A percentile compares a stretch with the other conserved stretches of the same genome.
Conservation (phyloP, 2,329 filamentous ascomycete genomes). For the Thermomyces lanuginosus region DNA sequence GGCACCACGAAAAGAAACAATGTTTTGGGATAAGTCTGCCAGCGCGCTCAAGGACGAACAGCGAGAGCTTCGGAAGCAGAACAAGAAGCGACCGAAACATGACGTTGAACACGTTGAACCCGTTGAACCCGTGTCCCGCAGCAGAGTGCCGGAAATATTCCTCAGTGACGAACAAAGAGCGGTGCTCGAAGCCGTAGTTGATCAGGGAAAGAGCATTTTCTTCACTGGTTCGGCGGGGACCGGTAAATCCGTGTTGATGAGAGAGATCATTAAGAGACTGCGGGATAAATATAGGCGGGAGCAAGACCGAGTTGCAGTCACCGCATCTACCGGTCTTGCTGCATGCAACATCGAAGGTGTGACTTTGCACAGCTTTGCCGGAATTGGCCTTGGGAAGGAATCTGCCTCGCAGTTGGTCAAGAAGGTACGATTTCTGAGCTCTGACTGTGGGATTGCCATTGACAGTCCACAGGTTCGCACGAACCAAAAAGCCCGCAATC, state of each 20-base stretch:
- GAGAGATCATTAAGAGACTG: conserved; percentile 70
- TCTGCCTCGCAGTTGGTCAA: conserved; percentile 62
- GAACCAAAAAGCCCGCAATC: conserved; percentile 71
- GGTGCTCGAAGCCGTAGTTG: conserved; percentile 66
- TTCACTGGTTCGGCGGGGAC: conserved; percentile 95
- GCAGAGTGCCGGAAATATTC: conserved; percentile 41
- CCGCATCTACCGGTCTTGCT: conserved; percentile 85
- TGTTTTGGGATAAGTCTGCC: conserved; percentile 56
- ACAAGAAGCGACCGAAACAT: conserved; percentile 31
- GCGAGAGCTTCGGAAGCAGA: conserved; percentile 51
- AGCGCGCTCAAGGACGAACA: conserved; percentile 64
- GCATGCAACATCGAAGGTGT: conserved; percentile 95
- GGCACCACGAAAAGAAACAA: conserved; percentile 25
- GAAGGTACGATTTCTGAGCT: conserved; percentile 36
- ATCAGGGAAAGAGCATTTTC: conserved; percentile 75
- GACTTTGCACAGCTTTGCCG: conserved; percentile 88
- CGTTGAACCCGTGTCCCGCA: no score
- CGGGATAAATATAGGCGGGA: conserved; percentile 61
- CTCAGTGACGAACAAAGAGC: conserved; percentile 75
- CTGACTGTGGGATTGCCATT: conserved; percentile 4
- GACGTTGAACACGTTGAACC: no score
- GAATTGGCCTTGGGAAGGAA: conserved; percentile 90
- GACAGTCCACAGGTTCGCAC: conserved; percentile 44
- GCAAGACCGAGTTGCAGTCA: conserved; percentile 75
- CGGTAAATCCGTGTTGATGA: conserved; percentile 90